Conservation (phyloP, 139 green algal species). For the Tetradesmus obliquus region DNA sequence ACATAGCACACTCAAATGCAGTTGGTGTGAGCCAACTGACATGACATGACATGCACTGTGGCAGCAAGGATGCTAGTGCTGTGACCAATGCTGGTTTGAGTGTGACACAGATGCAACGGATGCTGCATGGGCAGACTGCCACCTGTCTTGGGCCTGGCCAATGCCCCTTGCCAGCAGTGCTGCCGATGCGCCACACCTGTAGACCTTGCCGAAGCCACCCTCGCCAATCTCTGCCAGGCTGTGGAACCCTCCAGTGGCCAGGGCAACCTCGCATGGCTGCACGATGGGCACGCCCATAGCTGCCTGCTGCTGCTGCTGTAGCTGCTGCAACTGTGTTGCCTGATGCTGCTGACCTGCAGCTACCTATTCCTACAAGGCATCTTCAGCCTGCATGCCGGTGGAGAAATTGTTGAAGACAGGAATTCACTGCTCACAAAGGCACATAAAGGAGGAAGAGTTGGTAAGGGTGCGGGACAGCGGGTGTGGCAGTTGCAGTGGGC, state of each 20-base stretch:
- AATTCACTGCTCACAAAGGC: background rate
- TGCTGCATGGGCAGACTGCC: too few relatives aligned
- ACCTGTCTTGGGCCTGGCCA: too few relatives aligned
- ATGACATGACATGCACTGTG: too few relatives aligned
- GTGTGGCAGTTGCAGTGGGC: background rate
- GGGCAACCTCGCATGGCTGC: background rate
- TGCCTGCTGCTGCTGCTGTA: background rate
- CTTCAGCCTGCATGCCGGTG: too few relatives aligned
- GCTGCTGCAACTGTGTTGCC: background rate
- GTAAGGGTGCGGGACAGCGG: background rate
- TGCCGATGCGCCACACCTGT: background rate
- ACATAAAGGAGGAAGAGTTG: background rate
- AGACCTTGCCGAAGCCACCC: conserved; percentile 44
- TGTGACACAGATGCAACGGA: too few relatives aligned
- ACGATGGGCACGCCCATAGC: background rate
- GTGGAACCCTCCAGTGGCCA: conserved; percentile 34
- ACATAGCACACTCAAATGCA: too few relatives aligned
- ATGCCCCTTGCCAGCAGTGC: too few relatives aligned
- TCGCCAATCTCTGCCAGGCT: conserved; percentile 21
- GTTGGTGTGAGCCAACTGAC: too few relatives aligned
- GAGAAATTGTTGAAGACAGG: too few relatives aligned
- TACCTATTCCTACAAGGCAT: too few relatives aligned
- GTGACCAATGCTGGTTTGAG: too few relatives aligned
- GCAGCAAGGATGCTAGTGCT: too few relatives aligned
- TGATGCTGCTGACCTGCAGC: background rate